Evolutionary conservation across 78 protist genomes (phyloP), one percentile per base, ranked within the genome.

Genomic region (Dictyostelium firmibasis): DNA sequence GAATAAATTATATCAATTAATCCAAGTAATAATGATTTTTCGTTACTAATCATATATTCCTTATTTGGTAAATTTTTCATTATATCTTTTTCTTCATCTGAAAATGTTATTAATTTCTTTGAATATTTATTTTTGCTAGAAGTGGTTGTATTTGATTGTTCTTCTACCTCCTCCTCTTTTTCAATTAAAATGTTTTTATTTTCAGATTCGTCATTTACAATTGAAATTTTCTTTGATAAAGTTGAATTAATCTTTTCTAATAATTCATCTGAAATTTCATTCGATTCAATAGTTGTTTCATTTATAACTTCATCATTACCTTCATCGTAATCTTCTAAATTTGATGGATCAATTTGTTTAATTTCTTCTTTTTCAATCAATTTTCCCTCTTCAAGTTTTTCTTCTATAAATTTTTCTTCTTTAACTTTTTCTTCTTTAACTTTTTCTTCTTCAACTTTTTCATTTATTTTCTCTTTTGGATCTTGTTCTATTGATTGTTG

Each of bases 41-140:
- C 86, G n/a, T 89, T 60, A 11, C 50, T 36, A 10, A 76, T 75
- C 23, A 57, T 43, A 62, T 83, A 89, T 16, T 81, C 82, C 25
- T 69, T 89, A 67, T 89, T 89, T 89, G 94, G 94, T 50, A 89
- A 67, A 57, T 89, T 89, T 25, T 81, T 89, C 94, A 89, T 89
- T 23, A 70, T 69, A 44, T 89, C 94, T 57, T 85, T 81, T 81
- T 89, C 94, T 11, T 81, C 87, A 81, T 89, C 94, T 3, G 87
- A 69, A 69, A 89, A 89, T 60, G 43, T n/a, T 20, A 89, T 47
- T n/a, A 89, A 31, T 75, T 89, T 89, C 23, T 78, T 64, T 4
- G 50, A 27, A 25, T 72, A 27, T 25, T 57, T 86, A 9, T 18
- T 10, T 11, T 29, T 76, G 20, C 27, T 75, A 27, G 50, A 38